These are phyloP conservation scores for Hsuehochloa calcarea DNA, from an alignment of 176 grass and related monocot species.

Conservation along the genomic window DNA sequence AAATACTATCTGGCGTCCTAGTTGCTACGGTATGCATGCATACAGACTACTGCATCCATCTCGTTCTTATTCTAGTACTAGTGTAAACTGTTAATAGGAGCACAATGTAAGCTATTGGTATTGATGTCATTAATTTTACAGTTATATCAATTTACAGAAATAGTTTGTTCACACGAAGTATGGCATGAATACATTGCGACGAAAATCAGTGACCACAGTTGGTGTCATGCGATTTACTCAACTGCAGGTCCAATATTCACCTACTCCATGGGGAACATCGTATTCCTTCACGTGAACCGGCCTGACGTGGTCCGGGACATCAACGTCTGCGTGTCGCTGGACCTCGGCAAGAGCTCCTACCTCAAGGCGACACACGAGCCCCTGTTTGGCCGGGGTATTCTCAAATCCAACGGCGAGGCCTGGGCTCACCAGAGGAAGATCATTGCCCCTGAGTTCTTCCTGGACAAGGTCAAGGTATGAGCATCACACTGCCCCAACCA, in stretches of 20 bases:
- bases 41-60: no score
- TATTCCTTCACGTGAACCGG: conserved; percentile 82
- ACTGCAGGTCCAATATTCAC: conserved; percentile 73
- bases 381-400: conserved; percentile 79
- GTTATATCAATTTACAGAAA: no score
- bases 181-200: no score
- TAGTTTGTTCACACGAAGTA: no score
- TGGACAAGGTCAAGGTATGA: conserved; percentile 88
- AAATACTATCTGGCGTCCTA: no score
- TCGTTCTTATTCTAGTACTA: no score
- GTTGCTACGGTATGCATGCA: no score
- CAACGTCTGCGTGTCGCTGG: conserved; percentile 71
- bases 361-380: conserved; percentile 91
- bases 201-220: no score
- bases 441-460: conserved; percentile 91
- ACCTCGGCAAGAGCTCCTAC: conserved; percentile 90
- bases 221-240: no score
- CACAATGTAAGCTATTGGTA: no score
- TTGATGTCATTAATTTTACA: no score
- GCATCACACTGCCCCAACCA: background rate
- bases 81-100: no score
- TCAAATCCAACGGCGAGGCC: conserved; percentile 79
- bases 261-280: conserved; percentile 76
- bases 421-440: conserved; percentile 89
- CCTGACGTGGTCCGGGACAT: conserved; percentile 82